Conservation (phyloP, 176 grass and related monocot genomes). For the Triticum timopheevii region DNA sequence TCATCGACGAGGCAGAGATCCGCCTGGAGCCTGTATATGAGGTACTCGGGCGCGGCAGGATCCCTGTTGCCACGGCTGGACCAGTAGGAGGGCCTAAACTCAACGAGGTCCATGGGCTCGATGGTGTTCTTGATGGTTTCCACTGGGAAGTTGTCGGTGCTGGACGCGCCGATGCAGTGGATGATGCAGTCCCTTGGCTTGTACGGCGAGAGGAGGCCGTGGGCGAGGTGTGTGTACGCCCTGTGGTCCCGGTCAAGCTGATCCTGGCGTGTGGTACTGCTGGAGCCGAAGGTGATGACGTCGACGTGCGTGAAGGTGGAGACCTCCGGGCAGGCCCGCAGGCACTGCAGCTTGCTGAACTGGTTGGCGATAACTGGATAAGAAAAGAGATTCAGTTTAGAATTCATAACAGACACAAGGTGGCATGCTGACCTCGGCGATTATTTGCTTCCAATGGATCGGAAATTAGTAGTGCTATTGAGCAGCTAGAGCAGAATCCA, state of each 20-base stretch:
- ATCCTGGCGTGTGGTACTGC: background rate
- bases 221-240: constrained; percentile 39
- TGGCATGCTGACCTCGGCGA: too few relatives aligned
- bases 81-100: constrained; percentile 52
- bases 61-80: constrained; percentile 47
- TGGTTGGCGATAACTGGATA: constrained; percentile 47
- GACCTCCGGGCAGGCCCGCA: constrained; percentile 36
- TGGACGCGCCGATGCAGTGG: constrained; percentile 59
- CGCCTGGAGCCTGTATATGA: constrained; percentile 40
- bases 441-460: too few relatives aligned
- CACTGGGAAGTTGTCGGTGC: constrained; percentile 28
- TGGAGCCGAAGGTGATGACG: background rate
- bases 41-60: constrained; percentile 33
- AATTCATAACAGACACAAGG: too few relatives aligned
- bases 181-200: constrained; percentile 30
- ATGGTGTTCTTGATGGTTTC: too few relatives aligned
- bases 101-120: constrained; percentile 3
- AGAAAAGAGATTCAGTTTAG: background rate
- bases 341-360: constrained; percentile 56
- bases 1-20: constrained; percentile 51
- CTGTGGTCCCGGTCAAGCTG: constrained; percentile 27
- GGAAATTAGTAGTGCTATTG: too few relatives aligned
- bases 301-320: constrained; percentile 45
- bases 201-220: constrained; percentile 17
- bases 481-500: too few relatives aligned